Evolutionary conservation across 2,329 filamentous ascomycete species (phyloP).

Genomic region (Diaporthe sp.): DNA sequence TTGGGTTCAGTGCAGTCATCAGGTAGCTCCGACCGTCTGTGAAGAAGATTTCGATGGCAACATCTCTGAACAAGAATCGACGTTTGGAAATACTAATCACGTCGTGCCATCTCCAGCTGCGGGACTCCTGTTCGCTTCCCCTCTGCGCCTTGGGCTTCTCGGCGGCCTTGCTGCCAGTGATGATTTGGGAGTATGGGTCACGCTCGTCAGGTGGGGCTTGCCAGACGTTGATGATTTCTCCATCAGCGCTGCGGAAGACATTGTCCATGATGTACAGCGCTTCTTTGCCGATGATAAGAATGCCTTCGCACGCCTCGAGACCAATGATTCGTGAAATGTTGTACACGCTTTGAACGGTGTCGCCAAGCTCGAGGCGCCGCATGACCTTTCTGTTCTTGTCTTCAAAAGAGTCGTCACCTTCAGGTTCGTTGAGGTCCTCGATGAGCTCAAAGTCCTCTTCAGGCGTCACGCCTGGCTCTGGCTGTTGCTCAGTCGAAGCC

Average conservation of each 20-base stretch:
- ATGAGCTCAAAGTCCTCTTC: slow-evolving; percentile 98
- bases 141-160: slow-evolving; percentile 68
- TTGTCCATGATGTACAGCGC: slow-evolving; percentile 95
- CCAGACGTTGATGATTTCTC: slow-evolving; percentile 96
- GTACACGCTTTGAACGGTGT: slow-evolving; percentile 93
- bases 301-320: slow-evolving; percentile 91
- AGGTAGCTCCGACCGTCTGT: slow-evolving; percentile 96
- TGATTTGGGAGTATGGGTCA: slow-evolving; percentile 95
- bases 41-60: slow-evolving; percentile 97
- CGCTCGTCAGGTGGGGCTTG: slow-evolving; percentile 93
- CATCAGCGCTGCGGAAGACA: slow-evolving; percentile 94
- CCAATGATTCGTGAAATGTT: slow-evolving; percentile 96
- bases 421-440: slow-evolving; percentile 90
- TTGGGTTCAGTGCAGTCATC: slow-evolving; percentile 83
- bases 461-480: slow-evolving; percentile 55
- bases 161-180: slow-evolving; percentile 76
- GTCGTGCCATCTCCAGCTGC: slow-evolving; percentile 94
- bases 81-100: slow-evolving; percentile 96
- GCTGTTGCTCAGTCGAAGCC: slow-evolving; percentile 46
- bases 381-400: slow-evolving; percentile 99
- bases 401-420: slow-evolving; percentile 83
- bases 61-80: slow-evolving; percentile 93
- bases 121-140: slow-evolving; percentile 80
- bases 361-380: slow-evolving; percentile 90
- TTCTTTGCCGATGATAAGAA: slow-evolving; percentile 93